Conservation (phyloP, 2,329 filamentous ascomycete species). For the Penicillium sp. region DNA sequence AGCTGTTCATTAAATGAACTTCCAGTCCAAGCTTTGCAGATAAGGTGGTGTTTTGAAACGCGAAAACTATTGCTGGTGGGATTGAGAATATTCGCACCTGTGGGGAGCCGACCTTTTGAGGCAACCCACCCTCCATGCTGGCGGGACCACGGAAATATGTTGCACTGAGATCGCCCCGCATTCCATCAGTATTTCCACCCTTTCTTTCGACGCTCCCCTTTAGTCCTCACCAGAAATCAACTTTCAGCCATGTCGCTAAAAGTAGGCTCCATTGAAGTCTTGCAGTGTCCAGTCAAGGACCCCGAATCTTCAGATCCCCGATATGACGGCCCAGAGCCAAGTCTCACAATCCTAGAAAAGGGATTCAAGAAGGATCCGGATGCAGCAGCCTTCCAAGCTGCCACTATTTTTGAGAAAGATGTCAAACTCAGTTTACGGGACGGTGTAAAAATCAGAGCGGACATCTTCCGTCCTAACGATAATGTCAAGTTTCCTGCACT, state of each 20-base stretch:
- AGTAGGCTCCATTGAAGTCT: neutral
- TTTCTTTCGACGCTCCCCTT: no score
- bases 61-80: no score
- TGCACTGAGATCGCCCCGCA: no score
- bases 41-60: no score
- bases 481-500: conserved; percentile 27
- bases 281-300: neutral
- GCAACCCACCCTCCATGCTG: no score
- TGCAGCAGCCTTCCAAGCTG: neutral
- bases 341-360: neutral
- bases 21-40: no score
- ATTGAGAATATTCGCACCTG: no score
- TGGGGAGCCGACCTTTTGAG: no score
- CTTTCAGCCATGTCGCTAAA: neutral
- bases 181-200: no score
- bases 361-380: neutral
- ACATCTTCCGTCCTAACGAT: conserved; percentile 25
- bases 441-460: conserved; percentile 23
- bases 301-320: neutral
- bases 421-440: conserved; percentile 27
- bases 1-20: no score
- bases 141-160: no score
- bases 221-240: no score
- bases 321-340: neutral
- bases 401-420: neutral